Conservation (phyloP, 371 early-diverging fungal species). For the Lichtheimia ramosa region DNA sequence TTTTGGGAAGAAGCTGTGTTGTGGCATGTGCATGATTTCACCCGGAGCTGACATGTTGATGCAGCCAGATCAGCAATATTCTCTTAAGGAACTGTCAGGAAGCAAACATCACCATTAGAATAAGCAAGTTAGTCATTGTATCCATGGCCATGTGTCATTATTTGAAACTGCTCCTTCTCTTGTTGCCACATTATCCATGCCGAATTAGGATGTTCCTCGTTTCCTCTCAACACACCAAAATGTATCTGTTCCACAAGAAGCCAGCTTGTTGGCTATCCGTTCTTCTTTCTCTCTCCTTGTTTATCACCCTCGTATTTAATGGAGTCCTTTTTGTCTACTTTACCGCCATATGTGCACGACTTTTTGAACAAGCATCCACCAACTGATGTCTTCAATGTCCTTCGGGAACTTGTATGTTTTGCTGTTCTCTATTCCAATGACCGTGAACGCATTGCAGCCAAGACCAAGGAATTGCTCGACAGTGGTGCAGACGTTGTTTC, state of each 20-base stretch:
- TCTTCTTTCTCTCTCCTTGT: neutral
- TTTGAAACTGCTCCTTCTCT: no score
- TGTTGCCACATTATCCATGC: no score
- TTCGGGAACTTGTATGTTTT: conserved; percentile 48
- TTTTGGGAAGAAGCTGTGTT: no score
- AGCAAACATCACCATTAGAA: no score
- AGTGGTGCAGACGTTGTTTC: conserved; percentile 20
- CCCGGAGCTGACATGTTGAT: no score
- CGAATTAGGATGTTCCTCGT: no score
- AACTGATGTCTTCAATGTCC: conserved; percentile 42
- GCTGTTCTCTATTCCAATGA: conserved; percentile 51
- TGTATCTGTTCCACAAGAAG: neutral
- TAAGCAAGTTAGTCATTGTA: no score
- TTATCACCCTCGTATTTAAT: conserved; percentile 15
- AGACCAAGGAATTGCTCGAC: conserved; percentile 23
- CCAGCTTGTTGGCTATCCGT: neutral
- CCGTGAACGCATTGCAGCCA: conserved; percentile 29
- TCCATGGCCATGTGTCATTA: no score
- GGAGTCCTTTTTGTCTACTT: conserved; percentile 48
- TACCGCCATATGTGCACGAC: conserved; percentile 52
- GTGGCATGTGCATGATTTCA: no score
- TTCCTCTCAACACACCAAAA: no score
- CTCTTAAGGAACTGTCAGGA: no score
- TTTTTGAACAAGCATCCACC: conserved; percentile 43
- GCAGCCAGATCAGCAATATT: no score